Evolutionary conservation across 73 alveolate species (phyloP), one percentile per base, ranked within the genome.

Genomic region (Tetrahymena thermophila): DNA sequence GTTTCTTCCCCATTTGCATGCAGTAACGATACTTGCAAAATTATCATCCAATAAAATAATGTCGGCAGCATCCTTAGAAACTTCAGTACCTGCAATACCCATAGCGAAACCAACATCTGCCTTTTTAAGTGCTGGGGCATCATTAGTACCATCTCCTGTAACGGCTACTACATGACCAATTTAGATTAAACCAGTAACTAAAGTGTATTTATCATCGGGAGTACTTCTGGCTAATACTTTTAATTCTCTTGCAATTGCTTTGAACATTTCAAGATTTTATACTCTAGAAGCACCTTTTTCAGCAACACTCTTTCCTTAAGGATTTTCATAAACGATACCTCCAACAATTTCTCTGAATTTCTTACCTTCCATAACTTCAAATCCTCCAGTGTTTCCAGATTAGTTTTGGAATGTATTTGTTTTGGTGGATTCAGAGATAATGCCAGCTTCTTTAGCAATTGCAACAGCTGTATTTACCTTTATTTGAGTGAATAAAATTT

Each of bases 131-230:
- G 99, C 99, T 11, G 98, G 98, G 43, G 98, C 95, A 95, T 95
- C 97, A 98, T 97, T 98, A 13, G 99, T 98, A n/a, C 99, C 99
- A 96, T 97, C 99, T 1, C 99, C 99, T 35, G 99, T 98, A 19
- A 98, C 99, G 16, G 99, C 99, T 43, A 98, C 99, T 9, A 98
- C 99, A 96, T 96, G 94, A 35, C 99, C 98, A 71, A 97, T 95
- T 56, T 97, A 96, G 96, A 96, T 98, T 50, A 98, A 95, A 35
- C 99, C 99, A 50, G 98, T 96, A 16, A 98, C 99, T 84, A 98
- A 96, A 43, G 98, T 96, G 58, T 97, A 97, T 94, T 98, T 98
- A 96, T 98, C 99, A 34, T 98, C 97, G 10, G 99, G 99, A 42
- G 98, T 97, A 38, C 99, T 97, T 94, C 99, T 93, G 21, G 99